phyloP scores from a whole-genome alignment of 2,329 filamentous ascomycete genomes.

The Colletotrichum sp. region DNA sequence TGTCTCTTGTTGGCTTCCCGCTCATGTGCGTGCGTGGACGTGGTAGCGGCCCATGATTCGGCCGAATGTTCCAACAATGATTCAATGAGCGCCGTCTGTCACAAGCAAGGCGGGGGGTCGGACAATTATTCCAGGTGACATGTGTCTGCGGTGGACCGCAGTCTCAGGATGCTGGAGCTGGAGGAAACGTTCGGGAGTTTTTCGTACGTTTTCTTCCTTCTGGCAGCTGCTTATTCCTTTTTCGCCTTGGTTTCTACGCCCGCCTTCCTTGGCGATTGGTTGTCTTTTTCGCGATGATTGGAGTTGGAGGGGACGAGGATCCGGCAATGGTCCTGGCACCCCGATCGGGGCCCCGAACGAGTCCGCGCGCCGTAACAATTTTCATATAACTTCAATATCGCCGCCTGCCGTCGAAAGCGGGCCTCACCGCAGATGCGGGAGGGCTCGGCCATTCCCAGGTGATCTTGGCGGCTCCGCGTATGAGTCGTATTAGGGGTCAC shows the following conservation, averaged over 20 bases:
- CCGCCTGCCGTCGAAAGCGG: conserved; percentile 1
- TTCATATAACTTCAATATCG: not conserved
- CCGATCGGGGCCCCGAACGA: not conserved
- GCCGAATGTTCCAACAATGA: not conserved
- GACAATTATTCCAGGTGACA: conserved; percentile 5
- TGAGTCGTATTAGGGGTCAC: not conserved
- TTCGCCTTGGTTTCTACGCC: not conserved
- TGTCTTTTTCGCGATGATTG: not conserved
- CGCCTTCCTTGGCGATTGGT: not conserved
- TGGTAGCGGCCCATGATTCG: not conserved
- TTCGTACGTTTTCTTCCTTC: not conserved
- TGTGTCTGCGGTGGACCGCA: conserved; percentile 7
- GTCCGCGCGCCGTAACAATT: not conserved
- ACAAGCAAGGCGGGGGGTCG: not conserved
- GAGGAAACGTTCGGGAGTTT: not conserved
- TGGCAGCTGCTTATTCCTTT: not conserved
- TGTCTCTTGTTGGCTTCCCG: not conserved
- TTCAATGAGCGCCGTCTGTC: not conserved
- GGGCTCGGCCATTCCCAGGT: not conserved
- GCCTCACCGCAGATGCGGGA: not conserved
- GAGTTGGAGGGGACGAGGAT: not conserved
- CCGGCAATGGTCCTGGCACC: not conserved
- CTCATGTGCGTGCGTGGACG: not conserved
- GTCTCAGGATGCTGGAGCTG: not conserved
- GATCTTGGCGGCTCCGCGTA: not conserved